A percentile compares a stretch with the other conserved stretches of the same genome.
These are phyloP conservation scores for Atkinsonella hypoxylon DNA, from an alignment of 2,329 filamentous ascomycete genomes.

Conservation along the genomic window DNA sequence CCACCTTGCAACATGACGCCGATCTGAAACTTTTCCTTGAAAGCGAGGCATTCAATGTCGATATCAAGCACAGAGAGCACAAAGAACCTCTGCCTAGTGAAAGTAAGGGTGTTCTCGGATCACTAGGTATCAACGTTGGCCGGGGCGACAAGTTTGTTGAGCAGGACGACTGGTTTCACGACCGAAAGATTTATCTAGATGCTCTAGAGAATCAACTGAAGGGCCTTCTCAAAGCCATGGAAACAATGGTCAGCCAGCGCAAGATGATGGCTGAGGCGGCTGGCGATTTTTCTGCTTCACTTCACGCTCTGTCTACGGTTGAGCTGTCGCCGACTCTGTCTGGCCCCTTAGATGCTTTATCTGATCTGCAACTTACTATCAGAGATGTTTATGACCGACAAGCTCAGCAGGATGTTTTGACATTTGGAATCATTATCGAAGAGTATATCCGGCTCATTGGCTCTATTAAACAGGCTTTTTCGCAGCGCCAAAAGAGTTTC, in stretches of 20 bases:
- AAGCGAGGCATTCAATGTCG: slow-evolving; percentile 89
- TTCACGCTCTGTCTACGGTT: slow-evolving; percentile 86
- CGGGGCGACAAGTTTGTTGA: slow-evolving; percentile 84
- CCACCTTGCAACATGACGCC: slow-evolving; percentile 80
- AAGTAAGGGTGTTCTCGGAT: slow-evolving; percentile 87
- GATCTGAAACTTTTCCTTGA: slow-evolving; percentile 95
- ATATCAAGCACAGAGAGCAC: slow-evolving; percentile 95
- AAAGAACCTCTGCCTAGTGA: slow-evolving; percentile 76
- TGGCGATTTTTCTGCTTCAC: slow-evolving; percentile 80
- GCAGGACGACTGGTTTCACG: slow-evolving; percentile 99
- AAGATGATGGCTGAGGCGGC: slow-evolving; percentile 91
- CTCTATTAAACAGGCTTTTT: slow-evolving; percentile 86
- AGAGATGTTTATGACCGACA: slow-evolving; percentile 92
- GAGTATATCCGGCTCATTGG: slow-evolving; percentile 96
- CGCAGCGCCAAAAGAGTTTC: slow-evolving; percentile 88
- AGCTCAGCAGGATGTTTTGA: slow-evolving; percentile 91
- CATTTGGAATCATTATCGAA: slow-evolving; percentile 92
- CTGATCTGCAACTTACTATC: slow-evolving; percentile 87
- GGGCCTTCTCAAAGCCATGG: slow-evolving; percentile 82
- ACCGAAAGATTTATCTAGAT: slow-evolving; percentile 88
- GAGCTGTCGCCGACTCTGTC: slow-evolving; percentile 85
- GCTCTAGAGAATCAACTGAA: slow-evolving; percentile 86
- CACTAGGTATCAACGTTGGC: slow-evolving; percentile 67
- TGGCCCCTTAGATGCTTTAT: slow-evolving; percentile 78
- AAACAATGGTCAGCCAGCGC: slow-evolving; percentile 81